phyloP scores from a whole-genome alignment of 495 filamentous ascomycete genomes.

The Friedmanniomyces endolithicus region DNA sequence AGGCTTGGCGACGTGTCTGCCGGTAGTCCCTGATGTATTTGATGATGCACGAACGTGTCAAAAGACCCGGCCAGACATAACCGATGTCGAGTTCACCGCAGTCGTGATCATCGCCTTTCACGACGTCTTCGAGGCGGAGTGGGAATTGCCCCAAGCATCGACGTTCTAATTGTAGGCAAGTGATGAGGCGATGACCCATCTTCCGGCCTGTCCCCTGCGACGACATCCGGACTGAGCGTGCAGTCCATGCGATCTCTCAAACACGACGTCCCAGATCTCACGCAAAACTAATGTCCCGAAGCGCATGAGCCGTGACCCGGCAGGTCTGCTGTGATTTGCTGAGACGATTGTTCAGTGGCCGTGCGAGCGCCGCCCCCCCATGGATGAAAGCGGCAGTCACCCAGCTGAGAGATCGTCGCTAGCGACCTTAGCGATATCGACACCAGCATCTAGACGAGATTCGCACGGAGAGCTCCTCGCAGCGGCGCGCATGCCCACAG shows the following conservation, averaged over 20 bases:
- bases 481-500: too few relatives aligned
- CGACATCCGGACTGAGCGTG: not conserved
- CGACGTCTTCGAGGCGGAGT: too few relatives aligned
- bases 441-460: constrained; percentile 4
- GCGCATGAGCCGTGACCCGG: constrained; percentile 1
- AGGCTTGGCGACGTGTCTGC: not conserved
- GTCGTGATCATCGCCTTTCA: too few relatives aligned
- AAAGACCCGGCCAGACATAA: too few relatives aligned
- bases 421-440: not conserved
- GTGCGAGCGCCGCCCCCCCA: constrained; percentile 1
- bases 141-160: not conserved
- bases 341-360: not conserved
- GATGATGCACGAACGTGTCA: too few relatives aligned
- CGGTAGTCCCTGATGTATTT: not conserved
- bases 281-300: not conserved
- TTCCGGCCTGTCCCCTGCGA: not conserved
- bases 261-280: constrained; percentile 5
- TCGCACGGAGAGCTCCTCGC: not conserved
- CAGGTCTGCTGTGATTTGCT: constrained; percentile 2
- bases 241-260: too few relatives aligned
- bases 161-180: too few relatives aligned
- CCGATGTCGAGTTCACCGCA: too few relatives aligned
- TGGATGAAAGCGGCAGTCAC: constrained; percentile 2
- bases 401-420: not conserved
- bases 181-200: not conserved